Evolutionary conservation across 352 stramenopile genomes (phyloP).

Genomic region (Phytophthora idaei): DNA sequence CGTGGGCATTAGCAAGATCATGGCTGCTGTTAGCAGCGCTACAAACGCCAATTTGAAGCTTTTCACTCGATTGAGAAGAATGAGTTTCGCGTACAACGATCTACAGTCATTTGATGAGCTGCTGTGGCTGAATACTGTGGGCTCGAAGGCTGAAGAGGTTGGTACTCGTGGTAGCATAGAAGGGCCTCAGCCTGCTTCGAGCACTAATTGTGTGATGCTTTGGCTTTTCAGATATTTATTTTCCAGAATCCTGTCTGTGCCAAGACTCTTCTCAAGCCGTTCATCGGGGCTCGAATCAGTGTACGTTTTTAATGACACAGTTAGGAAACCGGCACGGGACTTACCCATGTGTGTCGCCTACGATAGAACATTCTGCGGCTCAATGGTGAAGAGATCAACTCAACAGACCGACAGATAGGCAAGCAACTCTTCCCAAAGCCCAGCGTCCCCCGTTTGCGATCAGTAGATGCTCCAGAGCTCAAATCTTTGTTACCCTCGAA

Average conservation of each 20-base stretch:
- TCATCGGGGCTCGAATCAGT: constrained; percentile 52
- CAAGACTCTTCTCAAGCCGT: constrained; percentile 60
- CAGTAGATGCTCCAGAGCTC: constrained; percentile 15
- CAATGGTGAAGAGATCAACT: constrained; percentile 69
- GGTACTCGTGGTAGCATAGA: constrained; percentile 1
- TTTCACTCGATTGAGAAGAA: constrained; percentile 55
- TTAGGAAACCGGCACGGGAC: neutral
- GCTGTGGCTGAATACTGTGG: constrained; percentile 55
- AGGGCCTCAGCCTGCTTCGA: neutral
- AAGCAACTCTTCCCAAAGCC: constrained; percentile 64
- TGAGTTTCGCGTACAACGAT: constrained; percentile 78
- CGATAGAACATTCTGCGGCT: constrained; percentile 60
- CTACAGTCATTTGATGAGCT: constrained; percentile 68
- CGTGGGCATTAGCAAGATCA: constrained; percentile 52
- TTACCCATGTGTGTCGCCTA: neutral
- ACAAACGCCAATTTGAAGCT: constrained; percentile 58
- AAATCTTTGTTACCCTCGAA: constrained; percentile 16
- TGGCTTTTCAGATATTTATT: constrained; percentile 56
- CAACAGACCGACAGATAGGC: constrained; percentile 48
- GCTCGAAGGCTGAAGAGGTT: constrained; percentile 73
- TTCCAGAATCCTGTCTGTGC: constrained; percentile 61
- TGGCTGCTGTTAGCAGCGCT: constrained; percentile 34
- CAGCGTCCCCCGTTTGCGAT: constrained; percentile 4
- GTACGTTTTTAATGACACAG: constrained; percentile 34
- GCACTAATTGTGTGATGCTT: neutral